Percentiles rank a stretch among this genome's conserved stretches.
phyloP scores from a whole-genome alignment of 2,329 filamentous ascomycete species.

The Colletotrichum karsti region DNA sequence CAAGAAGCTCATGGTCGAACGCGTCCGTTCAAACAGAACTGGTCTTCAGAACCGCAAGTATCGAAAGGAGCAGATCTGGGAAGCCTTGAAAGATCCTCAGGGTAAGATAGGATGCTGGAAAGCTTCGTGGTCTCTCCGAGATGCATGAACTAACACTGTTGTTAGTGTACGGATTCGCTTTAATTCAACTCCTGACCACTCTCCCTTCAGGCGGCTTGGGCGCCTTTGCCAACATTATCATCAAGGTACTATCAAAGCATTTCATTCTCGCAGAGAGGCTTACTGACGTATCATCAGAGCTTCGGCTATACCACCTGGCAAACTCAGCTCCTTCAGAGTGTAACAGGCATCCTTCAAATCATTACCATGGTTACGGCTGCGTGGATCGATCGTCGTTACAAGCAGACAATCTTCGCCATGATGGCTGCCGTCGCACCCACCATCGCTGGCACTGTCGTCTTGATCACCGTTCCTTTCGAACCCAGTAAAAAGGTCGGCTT shows the following conservation, averaged over 20 bases:
- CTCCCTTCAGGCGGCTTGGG: constrained; percentile 78
- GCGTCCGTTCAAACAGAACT: constrained; percentile 46
- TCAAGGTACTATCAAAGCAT: constrained; percentile 47
- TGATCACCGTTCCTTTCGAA: constrained; percentile 40
- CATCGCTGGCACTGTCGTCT: constrained; percentile 50
- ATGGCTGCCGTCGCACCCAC: constrained; percentile 68
- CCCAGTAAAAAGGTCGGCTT: constrained; percentile 46
- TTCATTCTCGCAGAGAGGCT: not conserved
- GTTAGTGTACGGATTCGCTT: constrained; percentile 64
- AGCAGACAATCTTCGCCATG: constrained; percentile 75
- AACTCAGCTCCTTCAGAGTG: constrained; percentile 79
- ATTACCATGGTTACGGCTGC: constrained; percentile 71
- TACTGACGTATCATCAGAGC: constrained; percentile 33
- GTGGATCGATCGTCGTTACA: constrained; percentile 73
- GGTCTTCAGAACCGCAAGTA: constrained; percentile 43
- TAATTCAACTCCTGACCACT: constrained; percentile 76
- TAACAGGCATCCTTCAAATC: constrained; percentile 78
- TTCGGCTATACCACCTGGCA: constrained; percentile 73
- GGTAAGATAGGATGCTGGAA: not conserved
- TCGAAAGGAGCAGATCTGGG: constrained; percentile 46
- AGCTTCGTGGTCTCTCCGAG: not conserved
- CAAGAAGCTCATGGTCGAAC: constrained; percentile 45
- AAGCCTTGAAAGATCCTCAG: constrained; percentile 44
- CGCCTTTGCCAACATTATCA: constrained; percentile 79
- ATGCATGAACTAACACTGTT: not conserved